Base-by-base conservation (phyloP, 2,329 filamentous ascomycete genomes). In the Ophiostoma quercus region DNA sequence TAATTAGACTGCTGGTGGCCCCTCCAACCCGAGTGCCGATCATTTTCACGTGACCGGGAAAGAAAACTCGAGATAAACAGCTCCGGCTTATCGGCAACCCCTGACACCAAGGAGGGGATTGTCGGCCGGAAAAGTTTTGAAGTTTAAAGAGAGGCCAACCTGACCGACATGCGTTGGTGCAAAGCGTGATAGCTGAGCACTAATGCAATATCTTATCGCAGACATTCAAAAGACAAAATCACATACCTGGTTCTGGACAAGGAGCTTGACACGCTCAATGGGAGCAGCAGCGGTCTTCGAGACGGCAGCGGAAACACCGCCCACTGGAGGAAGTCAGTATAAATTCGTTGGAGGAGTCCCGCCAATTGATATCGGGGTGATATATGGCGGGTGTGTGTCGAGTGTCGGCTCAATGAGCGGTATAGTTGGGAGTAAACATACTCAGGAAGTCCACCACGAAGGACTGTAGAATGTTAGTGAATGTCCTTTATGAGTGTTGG, bases 231-330 rank as follows among this genome's bases (percentile, higher is more conserved):
- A 19, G 6, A 7, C 43, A n/a, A 47, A 43, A 22, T 12, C 4
- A 87, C 92, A 77, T 89, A 97, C 94, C 91, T 99, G 95, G 88
- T 99, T 99, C 89, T 99, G 95, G 87, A 99, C 96, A 81, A 99
- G 92, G 82, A 99, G 95, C 94, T 99, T 99, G 86, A 99, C 91
- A 93, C 95, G 95, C 94, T 99, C 95, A 79, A 99, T 99, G 85
- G 95, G 95, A 85, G 95, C 95, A 82, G 95, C 95, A 81, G 95
- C 95, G 78, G 95, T 99, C 93, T 99, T 99, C 83, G 95, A 99
- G 90, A 99, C 94, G 84, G 95, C 95, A 84, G 95, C 95, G 81
- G 95, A 97, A 78, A 99, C 91, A 97, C 95, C 95, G 91, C 95
- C 95, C 95, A 99, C 93, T 96, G 78, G 77, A 75, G 72, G 69